These are phyloP conservation scores for Meyerozyma carpophila DNA, from an alignment of 1,139 yeast species.

Conservation along the genomic window DNA sequence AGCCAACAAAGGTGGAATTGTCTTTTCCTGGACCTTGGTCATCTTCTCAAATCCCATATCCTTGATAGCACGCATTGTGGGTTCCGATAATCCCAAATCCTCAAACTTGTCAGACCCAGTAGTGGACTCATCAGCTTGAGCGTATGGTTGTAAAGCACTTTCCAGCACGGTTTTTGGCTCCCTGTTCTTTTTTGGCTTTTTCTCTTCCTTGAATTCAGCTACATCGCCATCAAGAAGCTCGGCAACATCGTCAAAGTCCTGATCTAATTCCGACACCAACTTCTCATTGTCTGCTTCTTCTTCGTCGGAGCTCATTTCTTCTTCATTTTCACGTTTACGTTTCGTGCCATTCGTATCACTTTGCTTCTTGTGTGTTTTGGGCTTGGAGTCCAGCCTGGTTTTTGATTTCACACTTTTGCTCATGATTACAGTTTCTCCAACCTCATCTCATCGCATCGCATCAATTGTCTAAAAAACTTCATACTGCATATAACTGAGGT, in stretches of 20 bases:
- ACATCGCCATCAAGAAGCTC: constrained; percentile 42
- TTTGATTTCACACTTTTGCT: constrained; percentile 9
- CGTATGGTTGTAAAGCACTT: constrained; percentile 24
- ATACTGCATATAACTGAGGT: constrained; percentile 3
- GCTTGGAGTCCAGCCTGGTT: constrained; percentile 1
- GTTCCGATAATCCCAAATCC: constrained; percentile 60
- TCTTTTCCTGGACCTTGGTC: constrained; percentile 92
- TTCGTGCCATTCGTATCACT: constrained; percentile 8
- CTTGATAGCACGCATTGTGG: constrained; percentile 71
- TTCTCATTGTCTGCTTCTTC: constrained; percentile 34
- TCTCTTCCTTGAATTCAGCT: constrained; percentile 33
- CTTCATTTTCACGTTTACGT: constrained; percentile 14
- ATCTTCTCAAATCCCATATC: constrained; percentile 85
- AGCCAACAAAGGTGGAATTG: constrained; percentile 91
- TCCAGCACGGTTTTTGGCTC: constrained; percentile 16
- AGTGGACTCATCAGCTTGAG: constrained; percentile 27
- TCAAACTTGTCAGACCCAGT: constrained; percentile 39
- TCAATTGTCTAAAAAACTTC: constrained; percentile 4
- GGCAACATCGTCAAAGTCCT: constrained; percentile 53
- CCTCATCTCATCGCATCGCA: constrained; percentile 22
- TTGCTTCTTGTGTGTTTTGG: constrained; percentile 2
- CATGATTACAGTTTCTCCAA: constrained; percentile 6
- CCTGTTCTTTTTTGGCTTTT: constrained; percentile 15
- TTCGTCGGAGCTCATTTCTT: constrained; percentile 12
- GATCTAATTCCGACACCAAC: constrained; percentile 44